Evolutionary conservation across 208 protist genomes (phyloP).

Genomic region (Acanthamoeba lenticulata): DNA sequence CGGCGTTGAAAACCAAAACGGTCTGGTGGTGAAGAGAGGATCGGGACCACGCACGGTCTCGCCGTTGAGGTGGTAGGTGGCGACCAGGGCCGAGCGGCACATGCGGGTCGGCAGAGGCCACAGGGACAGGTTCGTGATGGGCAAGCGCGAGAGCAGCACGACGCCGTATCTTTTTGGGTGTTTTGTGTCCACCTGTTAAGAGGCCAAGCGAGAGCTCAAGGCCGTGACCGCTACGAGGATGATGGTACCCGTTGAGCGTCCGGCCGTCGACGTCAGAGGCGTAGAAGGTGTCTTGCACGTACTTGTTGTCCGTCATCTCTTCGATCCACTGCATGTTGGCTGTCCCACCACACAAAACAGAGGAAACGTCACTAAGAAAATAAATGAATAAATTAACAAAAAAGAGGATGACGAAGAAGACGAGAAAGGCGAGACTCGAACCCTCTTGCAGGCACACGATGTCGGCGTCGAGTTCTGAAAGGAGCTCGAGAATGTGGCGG

Average conservation of each 20-base stretch:
- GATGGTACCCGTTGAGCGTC: not conserved
- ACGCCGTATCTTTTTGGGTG: slow-evolving; percentile 58
- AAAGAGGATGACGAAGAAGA: not conserved
- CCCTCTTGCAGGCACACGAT: slow-evolving; percentile 43
- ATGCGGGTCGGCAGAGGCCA: slow-evolving; percentile 18
- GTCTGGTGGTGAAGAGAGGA: not conserved
- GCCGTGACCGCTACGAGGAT: too few species aligned
- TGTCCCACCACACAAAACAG: not conserved
- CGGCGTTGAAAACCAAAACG: not conserved
- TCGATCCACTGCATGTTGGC: slow-evolving; percentile 10
- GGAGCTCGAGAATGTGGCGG: not conserved
- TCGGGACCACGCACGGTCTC: not conserved
- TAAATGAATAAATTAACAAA: not conserved
- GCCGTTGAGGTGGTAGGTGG: not conserved
- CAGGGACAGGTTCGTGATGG: not conserved
- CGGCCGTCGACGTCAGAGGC: not conserved
- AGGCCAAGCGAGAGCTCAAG: too few species aligned
- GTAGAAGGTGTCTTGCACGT: not conserved
- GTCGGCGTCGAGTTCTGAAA: slow-evolving; percentile 8
- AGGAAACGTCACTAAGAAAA: not conserved
- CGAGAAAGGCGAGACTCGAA: not conserved
- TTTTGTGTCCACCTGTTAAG: too few species aligned
- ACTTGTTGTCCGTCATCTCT: slow-evolving; percentile 19
- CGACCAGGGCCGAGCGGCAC: not conserved
- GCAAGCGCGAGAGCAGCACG: not conserved